Base-by-base conservation (phyloP, 2,329 filamentous ascomycete species). In the Xylariaceae sp. region DNA sequence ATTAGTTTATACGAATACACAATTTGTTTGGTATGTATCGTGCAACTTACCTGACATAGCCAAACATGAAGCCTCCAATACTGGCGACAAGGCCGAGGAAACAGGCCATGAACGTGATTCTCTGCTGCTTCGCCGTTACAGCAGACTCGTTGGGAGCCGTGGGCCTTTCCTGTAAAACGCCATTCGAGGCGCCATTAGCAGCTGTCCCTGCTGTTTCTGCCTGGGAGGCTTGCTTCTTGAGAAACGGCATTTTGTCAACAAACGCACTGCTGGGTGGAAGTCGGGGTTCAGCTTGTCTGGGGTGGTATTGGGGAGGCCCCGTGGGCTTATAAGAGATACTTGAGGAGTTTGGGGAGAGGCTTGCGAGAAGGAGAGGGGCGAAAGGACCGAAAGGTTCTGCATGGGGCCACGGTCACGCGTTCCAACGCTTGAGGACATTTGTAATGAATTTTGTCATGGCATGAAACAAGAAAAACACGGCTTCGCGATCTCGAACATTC, bases 1-100 rank as follows among this genome's bases (percentile, higher is more conserved):
- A 14, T 47, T n/a, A 50, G 39, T 40, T 31, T 38, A 16, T 17
- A 16, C 28, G 19, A n/a, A 28, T 28, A 28, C 22, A 28, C 4
- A 28, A 5, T 5, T 7, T 28, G 22, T 7, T 7, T 28, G 22
- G 22, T 7, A 28, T 28, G 22, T 28, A 28, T 28, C 22, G 4
- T 28, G 22, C 22, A 28, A 28, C 22, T 38, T 71, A 80, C 78
- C 77, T 75, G 63, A 77, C 69, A 69, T 82, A 81, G 6, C 80
- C 80, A 55, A 82, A 82, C 63, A 82, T 79, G 70, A 83, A 76
- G 47, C 81, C 75, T 58, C 80, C 79, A 49, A 81, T 74, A 55
- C 76, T 80, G 53, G 79, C 78, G 36, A 81, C 73, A 3, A 71
- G 60, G 31, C 78, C 80, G 31, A 82, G 69, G 50, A 78, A 69